These are phyloP conservation scores for Chytridium lagenaria DNA, from an alignment of 371 early-diverging fungal species.

Conservation along the genomic window DNA sequence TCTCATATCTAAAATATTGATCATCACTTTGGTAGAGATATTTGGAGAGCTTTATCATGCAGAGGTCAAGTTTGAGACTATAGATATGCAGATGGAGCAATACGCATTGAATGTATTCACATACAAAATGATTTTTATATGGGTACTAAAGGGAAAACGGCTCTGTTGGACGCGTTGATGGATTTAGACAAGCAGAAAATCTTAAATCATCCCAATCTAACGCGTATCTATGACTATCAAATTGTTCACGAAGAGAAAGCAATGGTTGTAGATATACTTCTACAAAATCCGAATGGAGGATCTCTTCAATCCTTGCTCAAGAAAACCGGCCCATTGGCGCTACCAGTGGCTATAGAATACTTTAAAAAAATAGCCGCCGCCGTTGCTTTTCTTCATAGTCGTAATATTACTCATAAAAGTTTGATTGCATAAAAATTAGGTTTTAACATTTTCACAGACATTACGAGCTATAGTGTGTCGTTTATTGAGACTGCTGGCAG, in stretches of 20 bases:
- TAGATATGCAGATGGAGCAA: too few relatives aligned
- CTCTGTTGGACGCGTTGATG: slow-evolving; percentile 27
- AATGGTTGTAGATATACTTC: not conserved
- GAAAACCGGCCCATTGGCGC: slow-evolving; percentile 35
- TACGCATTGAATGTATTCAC: slow-evolving; percentile 31
- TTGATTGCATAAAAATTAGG: slow-evolving; percentile 1
- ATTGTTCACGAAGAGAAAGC: not conserved
- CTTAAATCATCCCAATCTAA: slow-evolving; percentile 33
- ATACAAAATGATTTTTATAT: slow-evolving; percentile 24
- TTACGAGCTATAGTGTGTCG: slow-evolving; percentile 30
- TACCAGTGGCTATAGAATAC: slow-evolving; percentile 33
- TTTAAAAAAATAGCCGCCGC: slow-evolving; percentile 38
- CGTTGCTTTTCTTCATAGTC: slow-evolving; percentile 39
- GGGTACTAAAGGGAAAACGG: slow-evolving; percentile 31
- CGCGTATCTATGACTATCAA: slow-evolving; percentile 25
- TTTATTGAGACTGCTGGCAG: slow-evolving; percentile 31
- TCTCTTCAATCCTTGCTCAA: slow-evolving; percentile 33
- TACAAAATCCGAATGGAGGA: slow-evolving; percentile 26
- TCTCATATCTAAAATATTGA: too few relatives aligned
- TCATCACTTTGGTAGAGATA: too few relatives aligned
- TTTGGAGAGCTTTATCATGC: not conserved
- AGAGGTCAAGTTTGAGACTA: not conserved
- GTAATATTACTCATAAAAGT: slow-evolving; percentile 49
- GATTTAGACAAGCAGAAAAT: slow-evolving; percentile 27
- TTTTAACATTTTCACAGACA: slow-evolving; percentile 24